These are phyloP conservation scores for Trifolium repens DNA, from an alignment of 306 rosid species.

Conservation along the genomic window DNA sequence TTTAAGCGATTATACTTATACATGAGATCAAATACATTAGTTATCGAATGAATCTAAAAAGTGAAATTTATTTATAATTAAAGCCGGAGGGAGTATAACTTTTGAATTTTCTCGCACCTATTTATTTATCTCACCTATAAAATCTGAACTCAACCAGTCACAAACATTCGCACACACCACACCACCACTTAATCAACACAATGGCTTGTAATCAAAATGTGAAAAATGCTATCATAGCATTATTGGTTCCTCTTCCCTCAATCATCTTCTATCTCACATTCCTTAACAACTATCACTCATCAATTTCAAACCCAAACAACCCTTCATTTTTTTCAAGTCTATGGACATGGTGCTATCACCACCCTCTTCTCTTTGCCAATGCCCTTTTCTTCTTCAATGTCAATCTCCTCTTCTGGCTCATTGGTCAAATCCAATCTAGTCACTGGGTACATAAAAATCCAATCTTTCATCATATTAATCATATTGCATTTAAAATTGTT, in stretches of 20 bases:
- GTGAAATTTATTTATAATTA: too few species aligned
- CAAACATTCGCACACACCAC: not conserved
- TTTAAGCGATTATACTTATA: too few species aligned
- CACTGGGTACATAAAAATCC: conserved; percentile 69
- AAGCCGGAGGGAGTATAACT: too few species aligned
- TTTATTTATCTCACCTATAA: conserved; percentile 4
- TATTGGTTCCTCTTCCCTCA: conserved; percentile 82
- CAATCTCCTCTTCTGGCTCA: conserved; percentile 84
- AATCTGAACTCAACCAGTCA: not conserved
- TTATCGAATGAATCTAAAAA: too few species aligned
- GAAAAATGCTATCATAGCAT: conserved; percentile 66
- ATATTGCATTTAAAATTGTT: not conserved
- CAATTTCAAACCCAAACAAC: conserved; percentile 22
- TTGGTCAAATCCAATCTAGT: conserved; percentile 68
- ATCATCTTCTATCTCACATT: conserved; percentile 72
- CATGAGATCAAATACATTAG: too few species aligned
- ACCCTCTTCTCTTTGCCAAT: conserved; percentile 81
- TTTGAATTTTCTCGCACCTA: not conserved
- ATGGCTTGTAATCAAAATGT: conserved; percentile 46
- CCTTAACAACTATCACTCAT: conserved; percentile 48
- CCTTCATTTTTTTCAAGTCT: conserved; percentile 43
- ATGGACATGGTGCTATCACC: conserved; percentile 81
- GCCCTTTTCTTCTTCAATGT: conserved; percentile 84
- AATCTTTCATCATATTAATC: not conserved
- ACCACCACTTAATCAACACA: not conserved